phyloP scores from a whole-genome alignment of 2,329 filamentous ascomycete genomes.

The Pseudogymnoascus sp. region DNA sequence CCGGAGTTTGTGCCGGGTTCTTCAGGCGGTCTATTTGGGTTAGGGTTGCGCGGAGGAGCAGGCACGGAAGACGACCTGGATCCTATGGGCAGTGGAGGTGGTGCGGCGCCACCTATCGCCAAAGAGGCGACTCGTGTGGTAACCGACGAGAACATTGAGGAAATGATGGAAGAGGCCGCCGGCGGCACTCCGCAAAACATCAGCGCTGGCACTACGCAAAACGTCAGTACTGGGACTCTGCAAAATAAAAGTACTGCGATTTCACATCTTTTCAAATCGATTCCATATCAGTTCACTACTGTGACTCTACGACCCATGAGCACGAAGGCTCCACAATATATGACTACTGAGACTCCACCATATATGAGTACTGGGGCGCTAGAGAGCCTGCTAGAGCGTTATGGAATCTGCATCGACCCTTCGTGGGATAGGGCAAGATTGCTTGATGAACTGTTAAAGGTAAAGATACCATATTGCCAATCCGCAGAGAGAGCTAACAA shows the following conservation, averaged over 20 bases:
- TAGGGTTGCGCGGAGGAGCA: not conserved
- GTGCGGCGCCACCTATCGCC: not conserved
- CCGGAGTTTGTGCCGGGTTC: not conserved
- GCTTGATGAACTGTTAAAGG: not conserved
- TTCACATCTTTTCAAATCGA: not conserved
- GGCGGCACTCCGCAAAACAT: not conserved
- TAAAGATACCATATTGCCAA: not conserved
- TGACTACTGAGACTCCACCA: not conserved
- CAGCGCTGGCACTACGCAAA: not conserved
- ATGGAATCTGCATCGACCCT: not conserved
- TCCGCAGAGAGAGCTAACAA: not conserved
- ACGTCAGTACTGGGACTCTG: not conserved
- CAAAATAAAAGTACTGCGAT: not conserved
- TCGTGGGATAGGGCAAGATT: not conserved
- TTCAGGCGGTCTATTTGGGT: not conserved
- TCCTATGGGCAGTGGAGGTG: not conserved
- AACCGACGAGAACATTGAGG: not conserved
- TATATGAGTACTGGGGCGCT: not conserved
- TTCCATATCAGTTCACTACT: not conserved
- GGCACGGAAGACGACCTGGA: not conserved
- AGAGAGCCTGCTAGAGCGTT: not conserved
- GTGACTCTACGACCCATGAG: not conserved
- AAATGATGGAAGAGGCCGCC: not conserved
- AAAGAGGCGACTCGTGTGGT: not conserved
- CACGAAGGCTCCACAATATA: not conserved